Percentiles rank a stretch among this genome's conserved stretches.
phyloP scores from a whole-genome alignment of 495 filamentous ascomycete genomes.

The Lasiosphaeria hispida region DNA sequence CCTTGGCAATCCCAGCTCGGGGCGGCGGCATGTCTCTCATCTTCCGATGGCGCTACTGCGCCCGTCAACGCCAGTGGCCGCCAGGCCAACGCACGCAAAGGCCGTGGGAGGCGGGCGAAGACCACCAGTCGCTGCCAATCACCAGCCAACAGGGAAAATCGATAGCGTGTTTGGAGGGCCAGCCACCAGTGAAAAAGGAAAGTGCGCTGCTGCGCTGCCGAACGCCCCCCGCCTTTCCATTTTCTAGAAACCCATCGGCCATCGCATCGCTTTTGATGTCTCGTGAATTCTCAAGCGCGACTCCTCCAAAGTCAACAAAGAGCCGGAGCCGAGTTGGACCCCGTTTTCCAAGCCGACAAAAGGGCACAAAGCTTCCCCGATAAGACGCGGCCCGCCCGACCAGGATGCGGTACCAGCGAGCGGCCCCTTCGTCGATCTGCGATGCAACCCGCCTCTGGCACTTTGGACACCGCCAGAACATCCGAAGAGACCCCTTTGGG shows the following conservation, averaged over 20 bases:
- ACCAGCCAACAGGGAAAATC: neutral
- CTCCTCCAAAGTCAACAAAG: no score
- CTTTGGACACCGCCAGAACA: no score
- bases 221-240: neutral
- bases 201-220: neutral
- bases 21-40: neutral
- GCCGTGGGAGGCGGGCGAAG: neutral
- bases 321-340: no score
- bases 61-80: no score
- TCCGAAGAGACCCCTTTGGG: no score
- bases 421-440: constrained; percentile 1
- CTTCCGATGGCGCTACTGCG: constrained; percentile 10
- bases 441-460: constrained; percentile 1
- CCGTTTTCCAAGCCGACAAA: no score
- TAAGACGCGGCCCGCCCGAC: constrained; percentile 1
- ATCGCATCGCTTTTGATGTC: no score
- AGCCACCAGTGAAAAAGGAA: neutral
- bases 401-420: no score
- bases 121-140: constrained; percentile 1
- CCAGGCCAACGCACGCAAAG: neutral
- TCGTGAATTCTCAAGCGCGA: no score
- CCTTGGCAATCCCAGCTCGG: neutral
- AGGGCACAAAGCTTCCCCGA: neutral
- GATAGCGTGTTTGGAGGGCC: neutral
- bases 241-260: no score